Percentiles rank a stretch among this genome's conserved stretches.
Conservation (phyloP, 805 yeast genomes). For the Wickerhamomyces mucosus region DNA sequence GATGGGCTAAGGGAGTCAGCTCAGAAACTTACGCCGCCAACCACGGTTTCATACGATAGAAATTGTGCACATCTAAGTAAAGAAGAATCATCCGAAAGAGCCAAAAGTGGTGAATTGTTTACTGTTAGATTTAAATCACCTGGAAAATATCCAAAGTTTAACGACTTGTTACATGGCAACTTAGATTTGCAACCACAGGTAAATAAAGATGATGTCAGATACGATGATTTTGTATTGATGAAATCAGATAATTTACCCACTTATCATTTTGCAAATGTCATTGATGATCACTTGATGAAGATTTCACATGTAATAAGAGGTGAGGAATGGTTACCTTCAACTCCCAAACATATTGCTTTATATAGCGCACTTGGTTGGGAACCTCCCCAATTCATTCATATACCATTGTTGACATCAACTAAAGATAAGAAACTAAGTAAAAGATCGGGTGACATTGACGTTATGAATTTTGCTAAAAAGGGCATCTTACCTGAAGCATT, state of each 20-base stretch:
- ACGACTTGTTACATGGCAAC: slow-evolving; percentile 71
- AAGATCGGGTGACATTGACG: slow-evolving; percentile 74
- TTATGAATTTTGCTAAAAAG: slow-evolving; percentile 41
- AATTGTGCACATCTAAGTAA: slow-evolving; percentile 45
- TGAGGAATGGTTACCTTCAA: slow-evolving; percentile 95
- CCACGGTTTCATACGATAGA: slow-evolving; percentile 87
- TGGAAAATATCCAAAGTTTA: slow-evolving; percentile 50
- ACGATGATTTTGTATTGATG: slow-evolving; percentile 80
- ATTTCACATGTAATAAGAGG: slow-evolving; percentile 95
- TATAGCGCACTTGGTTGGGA: slow-evolving; percentile 82
- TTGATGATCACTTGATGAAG: slow-evolving; percentile 89
- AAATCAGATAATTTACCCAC: slow-evolving; percentile 96
- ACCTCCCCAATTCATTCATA: slow-evolving; percentile 77
- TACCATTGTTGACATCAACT: slow-evolving; percentile 74
- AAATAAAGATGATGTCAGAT: slow-evolving; percentile 60
- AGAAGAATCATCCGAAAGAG: slow-evolving; percentile 30
- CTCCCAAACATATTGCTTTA: slow-evolving; percentile 87
- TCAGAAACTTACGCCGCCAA: slow-evolving; percentile 68
- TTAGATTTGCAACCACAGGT: slow-evolving; percentile 73
- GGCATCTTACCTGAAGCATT: slow-evolving; percentile 85
- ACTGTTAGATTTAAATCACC: slow-evolving; percentile 79
- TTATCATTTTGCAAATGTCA: slow-evolving; percentile 91
- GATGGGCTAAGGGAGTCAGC: slow-evolving; percentile 65
- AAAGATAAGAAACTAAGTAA: slow-evolving; percentile 75
- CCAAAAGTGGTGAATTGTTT: slow-evolving; percentile 26